Percentiles rank a stretch among this genome's conserved stretches.
phyloP scores from a whole-genome alignment of 768 basidiomycete species.

The Suillus subalutaceus region DNA sequence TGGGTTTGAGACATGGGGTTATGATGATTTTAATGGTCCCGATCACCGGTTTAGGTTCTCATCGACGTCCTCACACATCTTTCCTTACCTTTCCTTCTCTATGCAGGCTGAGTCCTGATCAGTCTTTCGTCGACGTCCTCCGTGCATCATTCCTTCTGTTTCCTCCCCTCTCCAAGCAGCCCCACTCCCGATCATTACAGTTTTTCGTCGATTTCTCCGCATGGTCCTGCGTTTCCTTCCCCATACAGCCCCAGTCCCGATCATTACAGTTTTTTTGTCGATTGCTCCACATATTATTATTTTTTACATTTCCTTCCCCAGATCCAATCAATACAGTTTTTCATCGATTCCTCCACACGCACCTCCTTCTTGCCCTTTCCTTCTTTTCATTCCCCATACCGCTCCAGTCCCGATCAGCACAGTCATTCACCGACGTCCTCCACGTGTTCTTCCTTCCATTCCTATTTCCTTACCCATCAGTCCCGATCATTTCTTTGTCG shows the following conservation, averaged over 20 bases:
- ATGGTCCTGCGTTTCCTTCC: neutral
- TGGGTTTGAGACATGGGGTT: neutral
- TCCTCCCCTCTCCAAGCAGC: neutral
- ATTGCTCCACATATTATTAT: neutral
- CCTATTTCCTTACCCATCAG: neutral
- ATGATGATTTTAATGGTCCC: neutral
- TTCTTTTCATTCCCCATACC: neutral
- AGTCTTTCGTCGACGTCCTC: neutral
- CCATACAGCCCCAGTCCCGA: neutral
- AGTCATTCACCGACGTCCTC: neutral
- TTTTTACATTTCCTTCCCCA: neutral
- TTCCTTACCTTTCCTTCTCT: neutral
- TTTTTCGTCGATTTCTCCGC: neutral
- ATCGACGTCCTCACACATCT: neutral
- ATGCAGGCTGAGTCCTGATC: neutral
- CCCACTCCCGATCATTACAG: neutral
- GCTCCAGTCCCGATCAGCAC: neutral
- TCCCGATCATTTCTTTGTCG: neutral
- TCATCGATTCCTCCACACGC: neutral
- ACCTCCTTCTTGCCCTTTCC: neutral
- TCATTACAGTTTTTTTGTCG: neutral
- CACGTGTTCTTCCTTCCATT: neutral
- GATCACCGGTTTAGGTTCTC: neutral
- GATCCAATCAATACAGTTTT: neutral
- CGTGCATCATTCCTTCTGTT: neutral